These are phyloP conservation scores for Dioscorea cayenensis DNA, from an alignment of 116 monocot genomes.

Conservation along the genomic window DNA sequence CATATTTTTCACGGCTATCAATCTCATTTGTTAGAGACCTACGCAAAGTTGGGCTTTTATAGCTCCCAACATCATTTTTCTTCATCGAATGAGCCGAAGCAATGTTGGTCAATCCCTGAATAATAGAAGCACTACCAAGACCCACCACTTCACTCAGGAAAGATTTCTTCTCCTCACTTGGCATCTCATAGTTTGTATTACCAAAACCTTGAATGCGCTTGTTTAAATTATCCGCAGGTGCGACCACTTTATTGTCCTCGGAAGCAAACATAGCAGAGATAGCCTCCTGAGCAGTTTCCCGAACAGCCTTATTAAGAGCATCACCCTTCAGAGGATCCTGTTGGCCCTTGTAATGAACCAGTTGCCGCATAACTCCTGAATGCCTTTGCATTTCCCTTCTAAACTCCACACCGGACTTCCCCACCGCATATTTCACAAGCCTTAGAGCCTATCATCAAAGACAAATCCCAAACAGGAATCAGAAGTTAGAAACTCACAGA, in stretches of 20 bases:
- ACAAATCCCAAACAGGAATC: neutral
- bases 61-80: constrained; percentile 65
- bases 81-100: constrained; percentile 67
- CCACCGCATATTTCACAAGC: constrained; percentile 81
- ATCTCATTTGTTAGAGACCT: constrained; percentile 82
- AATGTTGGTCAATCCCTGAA: constrained; percentile 71
- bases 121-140: constrained; percentile 66
- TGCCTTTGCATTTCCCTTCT: constrained; percentile 92
- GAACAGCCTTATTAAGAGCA: constrained; percentile 89
- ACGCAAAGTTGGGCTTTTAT: constrained; percentile 69
- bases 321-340: constrained; percentile 88
- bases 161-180: constrained; percentile 74
- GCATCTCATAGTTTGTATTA: constrained; percentile 77
- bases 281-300: constrained; percentile 86
- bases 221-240: constrained; percentile 38
- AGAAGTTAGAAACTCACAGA: neutral
- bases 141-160: constrained; percentile 92
- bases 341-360: constrained; percentile 87
- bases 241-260: constrained; percentile 52
- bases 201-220: constrained; percentile 96
- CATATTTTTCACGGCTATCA: constrained; percentile 42
- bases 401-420: constrained; percentile 83
- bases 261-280: constrained; percentile 72
- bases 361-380: constrained; percentile 57
- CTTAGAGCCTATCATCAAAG: constrained; percentile 49